Evolutionary conservation across 164 flowering plant species (phyloP).

Genomic region (Piper betle): DNA sequence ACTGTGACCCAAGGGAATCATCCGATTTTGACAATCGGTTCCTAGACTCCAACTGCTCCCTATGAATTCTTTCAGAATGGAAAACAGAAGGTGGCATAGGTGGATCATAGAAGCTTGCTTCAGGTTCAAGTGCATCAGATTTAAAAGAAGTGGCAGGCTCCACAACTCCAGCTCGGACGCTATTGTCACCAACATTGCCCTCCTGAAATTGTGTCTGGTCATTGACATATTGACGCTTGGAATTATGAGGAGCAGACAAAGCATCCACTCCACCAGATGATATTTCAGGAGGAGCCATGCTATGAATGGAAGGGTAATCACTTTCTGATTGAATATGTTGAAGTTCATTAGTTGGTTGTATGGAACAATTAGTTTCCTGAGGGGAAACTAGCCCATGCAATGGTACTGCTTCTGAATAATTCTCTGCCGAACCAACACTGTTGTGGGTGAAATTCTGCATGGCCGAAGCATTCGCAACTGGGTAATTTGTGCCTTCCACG

Average conservation of each 20-base stretch:
- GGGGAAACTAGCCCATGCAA: conserved; percentile 14
- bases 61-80: conserved; percentile 55
- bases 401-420: conserved; percentile 11
- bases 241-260: conserved; percentile 13
- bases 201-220: conserved; percentile 17
- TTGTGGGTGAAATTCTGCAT: conserved; percentile 21
- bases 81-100: conserved; percentile 33
- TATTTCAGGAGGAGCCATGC: conserved; percentile 13
- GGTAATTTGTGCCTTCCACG: conserved; percentile 18
- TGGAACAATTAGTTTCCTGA: conserved; percentile 10
- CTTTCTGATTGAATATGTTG: conserved; percentile 18
- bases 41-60: conserved; percentile 43
- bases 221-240: conserved; percentile 15
- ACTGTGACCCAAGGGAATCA: conserved; percentile 54
- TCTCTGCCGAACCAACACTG: conserved; percentile 18
- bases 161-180: conserved; percentile 16
- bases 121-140: conserved; percentile 32
- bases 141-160: conserved; percentile 18
- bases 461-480: conserved; percentile 11
- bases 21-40: conserved; percentile 73
- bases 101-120: conserved; percentile 29
- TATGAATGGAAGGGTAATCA: conserved; percentile 13
- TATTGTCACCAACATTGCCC: conserved; percentile 22
- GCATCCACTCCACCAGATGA: conserved; percentile 8
- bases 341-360: background rate